These are phyloP conservation scores for Achlya hypogyna DNA, from an alignment of 352 stramenopile genomes.

Conservation along the genomic window DNA sequence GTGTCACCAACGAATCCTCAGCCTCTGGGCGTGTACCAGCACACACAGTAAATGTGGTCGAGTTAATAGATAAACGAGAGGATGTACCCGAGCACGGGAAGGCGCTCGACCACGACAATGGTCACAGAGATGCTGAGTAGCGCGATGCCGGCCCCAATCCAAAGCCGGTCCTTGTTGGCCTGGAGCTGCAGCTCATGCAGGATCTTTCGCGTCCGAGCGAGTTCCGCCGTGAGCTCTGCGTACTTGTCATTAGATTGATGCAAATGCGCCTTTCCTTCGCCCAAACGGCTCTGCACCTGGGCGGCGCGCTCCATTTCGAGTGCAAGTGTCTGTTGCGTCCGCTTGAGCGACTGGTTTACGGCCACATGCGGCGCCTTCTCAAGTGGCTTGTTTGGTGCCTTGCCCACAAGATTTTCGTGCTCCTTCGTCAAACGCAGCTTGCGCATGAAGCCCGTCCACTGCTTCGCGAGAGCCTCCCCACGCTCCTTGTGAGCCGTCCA, in stretches of 20 bases:
- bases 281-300: neutral
- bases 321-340: conserved; percentile 1
- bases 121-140: neutral
- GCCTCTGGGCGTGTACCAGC: neutral
- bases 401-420: neutral
- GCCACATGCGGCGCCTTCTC: conserved; percentile 17
- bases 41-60: neutral
- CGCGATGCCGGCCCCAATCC: conserved; percentile 15
- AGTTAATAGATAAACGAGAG: neutral
- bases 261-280: conserved; percentile 6
- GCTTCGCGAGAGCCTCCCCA: conserved; percentile 3
- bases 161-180: conserved; percentile 13
- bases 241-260: conserved; percentile 17
- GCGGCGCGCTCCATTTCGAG: conserved; percentile 1
- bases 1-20: neutral
- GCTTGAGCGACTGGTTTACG: conserved; percentile 11
- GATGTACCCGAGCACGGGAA: neutral
- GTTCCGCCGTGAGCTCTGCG: conserved; percentile 2
- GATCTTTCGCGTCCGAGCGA: neutral
- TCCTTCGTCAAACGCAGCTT: neutral
- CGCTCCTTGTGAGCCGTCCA: conserved; percentile 7
- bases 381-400: neutral
- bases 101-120: conserved; percentile 12
- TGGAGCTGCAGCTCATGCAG: conserved; percentile 10
- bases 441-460: conserved; percentile 3